Evolutionary conservation across 352 stramenopile species (phyloP).

Genomic region (Achlya hypogyna): DNA sequence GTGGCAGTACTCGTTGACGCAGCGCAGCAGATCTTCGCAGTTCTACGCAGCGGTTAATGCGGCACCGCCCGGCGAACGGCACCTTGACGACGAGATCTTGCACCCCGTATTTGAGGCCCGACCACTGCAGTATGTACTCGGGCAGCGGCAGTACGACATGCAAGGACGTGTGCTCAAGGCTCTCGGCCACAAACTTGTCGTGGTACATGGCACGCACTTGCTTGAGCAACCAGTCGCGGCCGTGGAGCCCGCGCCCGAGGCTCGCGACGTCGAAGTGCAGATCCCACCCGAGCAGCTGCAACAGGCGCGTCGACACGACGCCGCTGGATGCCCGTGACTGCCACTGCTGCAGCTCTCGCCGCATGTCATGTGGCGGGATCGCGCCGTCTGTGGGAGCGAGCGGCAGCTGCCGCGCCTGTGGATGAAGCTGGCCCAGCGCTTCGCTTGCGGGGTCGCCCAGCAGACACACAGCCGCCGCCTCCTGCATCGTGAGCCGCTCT

Average conservation of each 20-base stretch:
- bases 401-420: not conserved
- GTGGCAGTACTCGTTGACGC: not conserved
- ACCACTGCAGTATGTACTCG: conserved; percentile 15
- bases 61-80: too few species aligned
- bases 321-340: not conserved
- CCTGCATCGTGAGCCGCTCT: not conserved
- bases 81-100: conserved; percentile 14
- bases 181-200: conserved; percentile 19
- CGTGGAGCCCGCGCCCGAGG: not conserved
- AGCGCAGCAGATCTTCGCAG: not conserved
- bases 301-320: not conserved
- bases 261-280: not conserved
- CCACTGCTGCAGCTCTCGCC: not conserved
- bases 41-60: not conserved
- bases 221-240: conserved; percentile 11
- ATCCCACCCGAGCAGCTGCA: conserved; percentile 4
- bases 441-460: not conserved
- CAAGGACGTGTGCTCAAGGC: conserved; percentile 2
- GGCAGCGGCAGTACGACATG: conserved; percentile 7
- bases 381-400: not conserved
- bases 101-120: conserved; percentile 8
- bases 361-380: not conserved
- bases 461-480: not conserved
- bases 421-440: not conserved
- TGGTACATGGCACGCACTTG: conserved; percentile 18